A percentile compares a stretch with the other conserved stretches of the same genome.
phyloP scores from a whole-genome alignment of 1,284 basidiomycete genomes.

The Mycosarcoma maydis region DNA sequence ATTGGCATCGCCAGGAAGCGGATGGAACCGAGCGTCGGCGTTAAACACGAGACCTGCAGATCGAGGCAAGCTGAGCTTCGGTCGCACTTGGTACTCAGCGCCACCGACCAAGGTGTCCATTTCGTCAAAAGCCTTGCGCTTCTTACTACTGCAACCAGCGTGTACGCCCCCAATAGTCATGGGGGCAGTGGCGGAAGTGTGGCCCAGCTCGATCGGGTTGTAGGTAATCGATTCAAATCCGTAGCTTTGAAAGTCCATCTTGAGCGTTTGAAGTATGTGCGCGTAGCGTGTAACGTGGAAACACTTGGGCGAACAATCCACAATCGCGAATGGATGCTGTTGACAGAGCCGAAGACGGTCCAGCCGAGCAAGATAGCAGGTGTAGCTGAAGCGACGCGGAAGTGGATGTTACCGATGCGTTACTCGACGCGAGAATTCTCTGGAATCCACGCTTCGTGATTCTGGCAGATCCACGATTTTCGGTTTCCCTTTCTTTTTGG shows the following conservation, averaged over 20 bases:
- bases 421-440: constrained; percentile 14
- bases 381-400: not conserved
- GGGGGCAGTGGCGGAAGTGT: constrained; percentile 6
- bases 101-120: constrained; percentile 9
- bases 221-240: constrained; percentile 19
- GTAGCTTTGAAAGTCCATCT: constrained; percentile 40
- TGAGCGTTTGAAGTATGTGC: not conserved
- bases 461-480: too few species aligned
- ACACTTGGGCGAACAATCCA: too few species aligned
- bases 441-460: constrained; percentile 1
- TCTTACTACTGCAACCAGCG: constrained; percentile 16
- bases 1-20: constrained; percentile 47
- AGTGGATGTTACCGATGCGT: constrained; percentile 19
- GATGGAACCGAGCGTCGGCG: constrained; percentile 47
- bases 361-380: not conserved
- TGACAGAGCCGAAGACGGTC: not conserved
- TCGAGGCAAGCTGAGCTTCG: constrained; percentile 36
- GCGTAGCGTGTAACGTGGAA: not conserved
- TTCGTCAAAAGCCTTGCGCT: constrained; percentile 41
- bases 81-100: constrained; percentile 15
- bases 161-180: not conserved
- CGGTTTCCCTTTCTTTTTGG: constrained; percentile 3
- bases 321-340: too few species aligned
- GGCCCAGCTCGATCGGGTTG: constrained; percentile 31
- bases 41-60: constrained; percentile 30